Evolutionary conservation across 1,284 basidiomycete species (phyloP).

Genomic region (Rhodotorula mucilaginosa): DNA sequence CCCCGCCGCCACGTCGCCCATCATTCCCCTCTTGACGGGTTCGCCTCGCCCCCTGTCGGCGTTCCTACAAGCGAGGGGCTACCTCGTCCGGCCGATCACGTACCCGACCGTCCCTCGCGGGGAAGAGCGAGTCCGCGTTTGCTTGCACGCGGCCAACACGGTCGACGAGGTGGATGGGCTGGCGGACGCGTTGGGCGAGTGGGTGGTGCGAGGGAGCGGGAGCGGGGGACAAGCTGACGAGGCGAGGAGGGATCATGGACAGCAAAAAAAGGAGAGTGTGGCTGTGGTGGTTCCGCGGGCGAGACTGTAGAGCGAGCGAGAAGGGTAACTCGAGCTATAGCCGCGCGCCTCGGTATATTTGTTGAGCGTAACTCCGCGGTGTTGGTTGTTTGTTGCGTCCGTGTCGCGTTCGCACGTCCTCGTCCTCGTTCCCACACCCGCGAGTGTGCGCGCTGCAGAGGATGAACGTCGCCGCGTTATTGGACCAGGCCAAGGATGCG

Average conservation of each 20-base stretch:
- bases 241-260: no score
- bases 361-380: no score
- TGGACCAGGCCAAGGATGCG: conserved; percentile 73
- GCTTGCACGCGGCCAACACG: conserved; percentile 74
- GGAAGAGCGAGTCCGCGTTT: conserved; percentile 75
- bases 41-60: conserved; percentile 68
- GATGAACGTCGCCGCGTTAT: conserved; percentile 49
- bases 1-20: conserved; percentile 57
- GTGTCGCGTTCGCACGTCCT: no score
- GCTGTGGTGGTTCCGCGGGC: neutral
- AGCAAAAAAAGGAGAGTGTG: neutral
- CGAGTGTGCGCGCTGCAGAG: no score
- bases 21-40: conserved; percentile 78
- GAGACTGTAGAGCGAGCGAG: neutral
- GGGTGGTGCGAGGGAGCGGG: conserved; percentile 7
- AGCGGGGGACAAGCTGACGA: neutral
- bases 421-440: neutral
- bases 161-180: conserved; percentile 58
- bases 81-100: conserved; percentile 74
- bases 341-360: no score
- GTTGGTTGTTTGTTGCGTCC: no score
- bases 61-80: conserved; percentile 60
- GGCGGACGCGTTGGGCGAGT: conserved; percentile 10
- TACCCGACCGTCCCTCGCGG: conserved; percentile 73
- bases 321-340: no score